These are phyloP conservation scores for Xylaria flabelliformis DNA, from an alignment of 495 filamentous ascomycete species.

Conservation along the genomic window DNA sequence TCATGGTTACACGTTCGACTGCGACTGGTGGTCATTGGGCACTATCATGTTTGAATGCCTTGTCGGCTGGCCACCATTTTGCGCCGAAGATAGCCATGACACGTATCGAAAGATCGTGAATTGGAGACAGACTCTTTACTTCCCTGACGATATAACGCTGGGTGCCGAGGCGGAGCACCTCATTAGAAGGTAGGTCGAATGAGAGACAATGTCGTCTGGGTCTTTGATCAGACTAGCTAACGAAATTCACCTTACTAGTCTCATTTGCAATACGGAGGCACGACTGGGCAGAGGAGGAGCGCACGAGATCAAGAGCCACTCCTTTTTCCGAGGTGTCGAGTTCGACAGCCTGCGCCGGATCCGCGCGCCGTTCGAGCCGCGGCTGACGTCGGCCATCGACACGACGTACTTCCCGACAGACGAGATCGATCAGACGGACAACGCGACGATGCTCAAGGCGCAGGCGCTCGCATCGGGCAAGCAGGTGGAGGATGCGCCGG, in stretches of 20 bases:
- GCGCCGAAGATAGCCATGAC: constrained; percentile 94
- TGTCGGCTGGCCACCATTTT: constrained; percentile 99
- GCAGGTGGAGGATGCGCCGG: constrained; percentile 60
- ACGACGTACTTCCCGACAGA: constrained; percentile 99
- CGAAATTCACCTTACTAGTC: constrained; percentile 56
- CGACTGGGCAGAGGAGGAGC: constrained; percentile 85
- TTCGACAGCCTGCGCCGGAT: constrained; percentile 92
- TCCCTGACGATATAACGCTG: constrained; percentile 91
- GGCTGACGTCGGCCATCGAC: constrained; percentile 88
- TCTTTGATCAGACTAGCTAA: constrained; percentile 25
- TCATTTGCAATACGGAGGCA: constrained; percentile 90
- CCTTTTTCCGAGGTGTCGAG: constrained; percentile 95
- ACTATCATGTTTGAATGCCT: constrained; percentile 99
- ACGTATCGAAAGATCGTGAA: constrained; percentile 99
- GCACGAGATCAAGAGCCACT: constrained; percentile 88
- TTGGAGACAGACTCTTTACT: constrained; percentile 94
- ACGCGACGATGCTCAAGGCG: constrained; percentile 72
- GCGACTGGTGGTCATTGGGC: constrained; percentile 98
- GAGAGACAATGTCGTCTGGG: background rate
- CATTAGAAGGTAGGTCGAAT: constrained; percentile 72
- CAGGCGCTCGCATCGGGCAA: constrained; percentile 44
- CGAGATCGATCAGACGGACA: constrained; percentile 94
- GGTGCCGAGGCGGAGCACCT: constrained; percentile 86
- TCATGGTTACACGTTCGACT: constrained; percentile 92
- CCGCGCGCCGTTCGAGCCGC: constrained; percentile 93